phyloP scores from a whole-genome alignment of 2,329 filamentous ascomycete genomes.

The Pestalotiopsis sp. region DNA sequence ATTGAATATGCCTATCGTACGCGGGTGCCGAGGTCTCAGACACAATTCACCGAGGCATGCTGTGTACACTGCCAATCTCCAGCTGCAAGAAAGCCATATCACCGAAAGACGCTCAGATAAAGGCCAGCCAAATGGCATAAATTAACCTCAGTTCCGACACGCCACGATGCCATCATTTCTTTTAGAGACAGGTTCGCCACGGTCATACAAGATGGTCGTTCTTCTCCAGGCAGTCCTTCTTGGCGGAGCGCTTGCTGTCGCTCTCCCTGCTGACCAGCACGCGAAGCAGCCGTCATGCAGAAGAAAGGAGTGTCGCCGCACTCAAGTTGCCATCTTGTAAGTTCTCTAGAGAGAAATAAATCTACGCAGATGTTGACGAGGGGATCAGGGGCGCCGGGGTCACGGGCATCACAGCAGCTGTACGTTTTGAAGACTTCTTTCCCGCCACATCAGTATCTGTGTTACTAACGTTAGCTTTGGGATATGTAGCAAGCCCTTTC shows the following conservation, averaged over 20 bases:
- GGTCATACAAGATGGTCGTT: background rate
- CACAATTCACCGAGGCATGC: too few species aligned
- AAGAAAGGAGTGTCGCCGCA: background rate
- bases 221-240: background rate
- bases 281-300: background rate
- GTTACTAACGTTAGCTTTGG: background rate
- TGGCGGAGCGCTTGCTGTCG: background rate
- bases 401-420: background rate
- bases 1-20: too few species aligned
- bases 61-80: too few species aligned
- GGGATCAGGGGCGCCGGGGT: background rate
- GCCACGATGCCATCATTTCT: too few species aligned
- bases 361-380: background rate
- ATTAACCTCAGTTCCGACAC: too few species aligned
- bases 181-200: background rate
- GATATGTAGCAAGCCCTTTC: conserved; percentile 52
- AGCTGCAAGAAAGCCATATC: too few species aligned
- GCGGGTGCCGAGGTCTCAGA: too few species aligned
- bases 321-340: conserved; percentile 3
- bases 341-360: background rate
- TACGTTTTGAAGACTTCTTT: background rate
- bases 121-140: too few species aligned
- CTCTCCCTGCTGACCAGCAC: background rate
- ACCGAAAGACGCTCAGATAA: too few species aligned
- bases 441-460: background rate